Conservation (phyloP, 2,329 filamentous ascomycete genomes). For the Botrytis elliptica region DNA sequence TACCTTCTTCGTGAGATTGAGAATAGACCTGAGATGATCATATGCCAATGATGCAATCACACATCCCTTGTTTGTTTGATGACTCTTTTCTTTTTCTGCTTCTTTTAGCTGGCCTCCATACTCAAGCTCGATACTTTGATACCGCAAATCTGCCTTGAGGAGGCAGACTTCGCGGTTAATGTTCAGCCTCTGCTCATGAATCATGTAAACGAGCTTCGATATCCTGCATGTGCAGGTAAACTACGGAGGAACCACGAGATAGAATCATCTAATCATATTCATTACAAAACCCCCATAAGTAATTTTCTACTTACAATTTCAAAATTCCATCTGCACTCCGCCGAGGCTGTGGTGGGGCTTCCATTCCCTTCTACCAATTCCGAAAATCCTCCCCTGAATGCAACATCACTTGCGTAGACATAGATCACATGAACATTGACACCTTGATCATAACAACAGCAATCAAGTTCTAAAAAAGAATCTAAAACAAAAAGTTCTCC, state of each 20-base stretch:
- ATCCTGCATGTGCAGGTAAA: background rate
- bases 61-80: background rate
- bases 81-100: background rate
- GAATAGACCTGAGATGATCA: constrained; percentile 13
- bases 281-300: background rate
- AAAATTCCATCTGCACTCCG: constrained; percentile 8
- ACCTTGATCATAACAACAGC: background rate
- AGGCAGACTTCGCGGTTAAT: constrained; percentile 1
- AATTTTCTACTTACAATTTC: background rate
- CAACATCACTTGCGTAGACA: background rate
- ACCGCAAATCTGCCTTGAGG: constrained; percentile 3
- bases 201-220: background rate
- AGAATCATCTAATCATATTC: background rate
- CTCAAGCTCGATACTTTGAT: background rate
- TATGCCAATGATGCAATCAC: constrained; percentile 12
- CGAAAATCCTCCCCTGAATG: constrained; percentile 1
- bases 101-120: background rate
- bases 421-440: background rate
- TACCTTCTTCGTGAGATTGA: background rate
- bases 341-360: constrained; percentile 17
- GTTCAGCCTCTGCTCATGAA: background rate
- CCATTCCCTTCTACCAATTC: background rate
- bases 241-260: background rate
- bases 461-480: constrained; percentile 17
- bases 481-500: background rate